These are phyloP conservation scores for Aspergillus sp. DNA, from an alignment of 2,329 filamentous ascomycete species.

Conservation along the genomic window DNA sequence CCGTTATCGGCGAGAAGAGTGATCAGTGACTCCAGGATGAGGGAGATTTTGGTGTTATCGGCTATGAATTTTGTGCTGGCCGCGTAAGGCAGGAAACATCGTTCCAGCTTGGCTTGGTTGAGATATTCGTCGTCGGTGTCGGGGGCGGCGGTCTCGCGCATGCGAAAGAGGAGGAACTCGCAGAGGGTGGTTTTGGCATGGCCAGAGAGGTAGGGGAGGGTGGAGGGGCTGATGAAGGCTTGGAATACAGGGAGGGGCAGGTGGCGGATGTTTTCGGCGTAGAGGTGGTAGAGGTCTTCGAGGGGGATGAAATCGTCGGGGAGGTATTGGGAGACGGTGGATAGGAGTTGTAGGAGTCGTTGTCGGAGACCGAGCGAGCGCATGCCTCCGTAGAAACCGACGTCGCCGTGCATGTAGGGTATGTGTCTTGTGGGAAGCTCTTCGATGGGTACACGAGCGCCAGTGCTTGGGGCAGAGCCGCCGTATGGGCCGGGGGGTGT, in stretches of 20 bases:
- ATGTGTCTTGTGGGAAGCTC: constrained; percentile 14
- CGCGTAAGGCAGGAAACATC: constrained; percentile 66
- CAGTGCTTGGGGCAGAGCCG: constrained; percentile 1
- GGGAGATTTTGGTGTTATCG: constrained; percentile 72
- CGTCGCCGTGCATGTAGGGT: constrained; percentile 20
- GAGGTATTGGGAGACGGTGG: constrained; percentile 38
- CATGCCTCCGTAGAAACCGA: constrained; percentile 40
- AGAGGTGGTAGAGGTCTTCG: constrained; percentile 46
- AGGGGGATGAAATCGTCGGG: constrained; percentile 38
- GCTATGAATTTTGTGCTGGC: constrained; percentile 62
- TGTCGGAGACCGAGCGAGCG: constrained; percentile 46
- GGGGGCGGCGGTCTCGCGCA: constrained; percentile 49
- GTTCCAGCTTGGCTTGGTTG: constrained; percentile 52
- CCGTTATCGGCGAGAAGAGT: constrained; percentile 51
- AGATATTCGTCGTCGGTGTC: constrained; percentile 46
- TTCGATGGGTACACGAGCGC: background rate
- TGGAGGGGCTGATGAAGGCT: constrained; percentile 46
- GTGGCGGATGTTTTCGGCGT: constrained; percentile 50
- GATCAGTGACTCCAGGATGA: constrained; percentile 67
- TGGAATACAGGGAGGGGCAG: constrained; percentile 50
- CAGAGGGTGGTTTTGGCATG: constrained; percentile 53
- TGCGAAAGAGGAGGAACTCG: constrained; percentile 54
- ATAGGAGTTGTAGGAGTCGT: constrained; percentile 48
- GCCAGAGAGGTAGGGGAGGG: constrained; percentile 43
- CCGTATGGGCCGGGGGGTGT: background rate